Evolutionary conservation across 352 stramenopile species (phyloP).

Genomic region (Phytophthora pini): DNA sequence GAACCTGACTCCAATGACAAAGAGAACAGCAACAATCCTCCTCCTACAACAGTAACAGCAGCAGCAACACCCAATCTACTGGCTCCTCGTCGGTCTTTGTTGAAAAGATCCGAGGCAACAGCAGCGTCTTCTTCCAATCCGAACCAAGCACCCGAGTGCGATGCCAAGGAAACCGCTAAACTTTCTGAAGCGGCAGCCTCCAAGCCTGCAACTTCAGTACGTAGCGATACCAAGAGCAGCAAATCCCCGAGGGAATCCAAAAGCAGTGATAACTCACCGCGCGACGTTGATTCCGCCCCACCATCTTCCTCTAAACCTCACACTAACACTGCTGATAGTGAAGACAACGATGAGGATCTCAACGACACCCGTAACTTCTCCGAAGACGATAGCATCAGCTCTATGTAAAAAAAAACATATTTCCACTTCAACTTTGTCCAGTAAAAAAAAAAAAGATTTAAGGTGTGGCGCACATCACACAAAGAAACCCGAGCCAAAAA

Average conservation of each 20-base stretch:
- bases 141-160: constrained; percentile 2
- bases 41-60: not conserved
- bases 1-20: not conserved
- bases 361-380: constrained; percentile 17
- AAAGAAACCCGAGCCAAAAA: not conserved
- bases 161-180: constrained; percentile 7
- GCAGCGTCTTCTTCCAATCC: not conserved
- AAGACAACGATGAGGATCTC: constrained; percentile 9
- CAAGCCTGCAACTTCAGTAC: not conserved
- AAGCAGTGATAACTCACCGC: constrained; percentile 16
- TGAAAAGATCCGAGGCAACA: not conserved
- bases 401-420: constrained; percentile 4
- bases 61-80: constrained; percentile 5
- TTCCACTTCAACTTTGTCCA: constrained; percentile 19
- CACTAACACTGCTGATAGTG: constrained; percentile 1
- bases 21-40: not conserved
- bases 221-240: not conserved
- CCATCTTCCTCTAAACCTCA: not conserved
- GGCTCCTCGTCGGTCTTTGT: constrained; percentile 14
- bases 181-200: not conserved
- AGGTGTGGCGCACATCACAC: constrained; percentile 6
- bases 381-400: not conserved
- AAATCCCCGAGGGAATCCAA: constrained; percentile 13
- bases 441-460: too few species aligned
- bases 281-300: not conserved